Base-by-base conservation (phyloP, 768 basidiomycete species). In the Sistotremastrum niveocremeum region DNA sequence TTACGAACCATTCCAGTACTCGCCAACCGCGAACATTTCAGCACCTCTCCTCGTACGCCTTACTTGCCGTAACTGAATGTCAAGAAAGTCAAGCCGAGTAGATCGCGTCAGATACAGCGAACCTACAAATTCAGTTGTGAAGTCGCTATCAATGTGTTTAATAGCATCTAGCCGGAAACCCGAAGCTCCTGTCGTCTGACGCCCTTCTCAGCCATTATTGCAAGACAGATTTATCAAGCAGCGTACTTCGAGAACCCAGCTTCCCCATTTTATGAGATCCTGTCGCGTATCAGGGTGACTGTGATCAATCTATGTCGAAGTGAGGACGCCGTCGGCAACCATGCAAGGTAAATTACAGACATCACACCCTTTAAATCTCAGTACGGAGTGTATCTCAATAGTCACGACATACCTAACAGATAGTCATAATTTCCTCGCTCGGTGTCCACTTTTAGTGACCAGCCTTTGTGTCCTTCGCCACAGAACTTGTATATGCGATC, bases 361-460 rank as follows among this genome's bases (percentile, higher is more conserved):
- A 38, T 39, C 12, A 4, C 37, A 20, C 6, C 29, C 9, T 40
- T 35, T 34, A 29, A 20, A 37, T 42, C 32, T 37, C 40, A 46
- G 20, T 34, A 42, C 10, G n/a, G n/a, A 5, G 65, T 72, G 51
- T 49, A 84, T 84, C 62, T 86, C 78, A 29, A 69, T 58, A 20
- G 20, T 20, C 20, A 28, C n/a, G 4, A 37, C 50, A 32, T 30
- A 33, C 87, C 86, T 9, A 89, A 76, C 6, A 89, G 68, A 59
- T 80, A 89, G 54, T 89, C 86, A 58, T 85, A 88, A 59, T 90
- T 88, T 50, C 85, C 88, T n/a, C 82, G 72, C 59, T 94, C 89
- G 1, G 65, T 65, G 58, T 88, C 86, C 6, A 94, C 91, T 51
- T 72, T 67, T 8, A 62, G 66, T 4, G 89, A 91, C 90, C 90